Evolutionary conservation across 177 flowering plant genomes (phyloP).

Genomic region (Vitis hybrid): DNA sequence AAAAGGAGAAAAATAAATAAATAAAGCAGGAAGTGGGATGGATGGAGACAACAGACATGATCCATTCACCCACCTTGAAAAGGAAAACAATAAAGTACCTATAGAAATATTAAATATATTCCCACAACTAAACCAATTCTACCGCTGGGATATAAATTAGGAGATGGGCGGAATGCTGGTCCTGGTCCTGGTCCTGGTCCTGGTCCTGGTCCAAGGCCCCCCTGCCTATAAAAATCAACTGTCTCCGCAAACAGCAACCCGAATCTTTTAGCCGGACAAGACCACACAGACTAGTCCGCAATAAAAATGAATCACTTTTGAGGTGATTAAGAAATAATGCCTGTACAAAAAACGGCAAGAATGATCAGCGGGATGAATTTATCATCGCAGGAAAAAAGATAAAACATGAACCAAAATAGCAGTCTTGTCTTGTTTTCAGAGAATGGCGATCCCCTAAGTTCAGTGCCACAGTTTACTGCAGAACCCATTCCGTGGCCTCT

Average conservation of each 20-base stretch:
- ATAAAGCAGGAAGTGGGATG: too few species aligned
- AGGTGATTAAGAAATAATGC: slow-evolving; percentile 27
- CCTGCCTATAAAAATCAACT: slow-evolving; percentile 13
- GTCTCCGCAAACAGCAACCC: slow-evolving; percentile 19
- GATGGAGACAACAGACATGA: too few species aligned
- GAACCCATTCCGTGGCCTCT: slow-evolving; percentile 68
- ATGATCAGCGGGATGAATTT: slow-evolving; percentile 15
- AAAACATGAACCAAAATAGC: slow-evolving; percentile 12
- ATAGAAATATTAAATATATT: too few species aligned
- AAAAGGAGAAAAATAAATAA: too few species aligned
- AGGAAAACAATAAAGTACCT: too few species aligned
- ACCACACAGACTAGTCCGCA: slow-evolving; percentile 4
- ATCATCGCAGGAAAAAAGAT: slow-evolving; percentile 4
- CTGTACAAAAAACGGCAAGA: slow-evolving; percentile 25
- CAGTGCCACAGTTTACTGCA: slow-evolving; percentile 74
- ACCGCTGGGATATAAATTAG: too few species aligned
- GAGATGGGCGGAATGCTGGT: too few species aligned
- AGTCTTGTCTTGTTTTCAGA: slow-evolving; percentile 6
- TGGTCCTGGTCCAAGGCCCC: not conserved
- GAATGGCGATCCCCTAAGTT: slow-evolving; percentile 11
- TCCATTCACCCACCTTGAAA: too few species aligned
- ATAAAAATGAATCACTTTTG: slow-evolving; percentile 20
- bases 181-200: too few species aligned
- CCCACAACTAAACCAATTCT: too few species aligned
- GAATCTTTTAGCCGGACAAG: slow-evolving; percentile 18